Evolutionary conservation across 495 filamentous ascomycete genomes (phyloP), one percentile per base, ranked within the genome.

Genomic region (Daldinia grandis): DNA sequence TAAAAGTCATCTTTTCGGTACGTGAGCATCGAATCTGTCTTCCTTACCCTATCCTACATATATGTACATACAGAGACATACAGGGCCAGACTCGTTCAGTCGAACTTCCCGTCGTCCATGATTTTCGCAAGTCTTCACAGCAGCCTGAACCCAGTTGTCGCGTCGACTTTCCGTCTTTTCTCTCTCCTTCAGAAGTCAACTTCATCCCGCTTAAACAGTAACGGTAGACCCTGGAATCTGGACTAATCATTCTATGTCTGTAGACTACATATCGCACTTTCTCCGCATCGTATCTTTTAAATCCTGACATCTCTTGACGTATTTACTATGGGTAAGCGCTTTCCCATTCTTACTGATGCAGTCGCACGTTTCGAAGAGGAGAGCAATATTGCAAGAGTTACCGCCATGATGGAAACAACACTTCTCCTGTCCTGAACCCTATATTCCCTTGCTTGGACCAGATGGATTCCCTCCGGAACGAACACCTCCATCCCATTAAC

Each of bases 311-410:
- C 64, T 63, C 54, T 76, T 70, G 64, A 76, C 71, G 59, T 69
- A 76, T 81, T 80, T 64, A 77, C 66, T 78, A 85, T 84, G 82
- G 83, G 83, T 84, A 85, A 84, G 82, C 78, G 72, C 76, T 75
- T 76, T 73, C 76, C 19, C 5, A n/a, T 72, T 69, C 74, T 65
- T 73, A 58, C 58, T 69, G 64, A 59, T 74, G 31, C 74, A 74
- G 47, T 58, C 71, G 66, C 62, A 71, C 64, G 74, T 75, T 74
- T 76, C 58, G 66, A 42, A 59, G 68, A 73, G 62, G 73, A 73
- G 72, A 73, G 75, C 71, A 63, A 64, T 66, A 74, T 74, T 74
- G 64, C 74, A 72, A 74, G 66, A 71, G 62, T 71, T 58, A 66
- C 68, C 68, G 50, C 42, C 70, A 62, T 58, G 57, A 66, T 61